Evolutionary conservation across 2,329 filamentous ascomycete species (phyloP), one percentile per base, ranked within the genome.

Genomic region (Blastomyces silverae): DNA sequence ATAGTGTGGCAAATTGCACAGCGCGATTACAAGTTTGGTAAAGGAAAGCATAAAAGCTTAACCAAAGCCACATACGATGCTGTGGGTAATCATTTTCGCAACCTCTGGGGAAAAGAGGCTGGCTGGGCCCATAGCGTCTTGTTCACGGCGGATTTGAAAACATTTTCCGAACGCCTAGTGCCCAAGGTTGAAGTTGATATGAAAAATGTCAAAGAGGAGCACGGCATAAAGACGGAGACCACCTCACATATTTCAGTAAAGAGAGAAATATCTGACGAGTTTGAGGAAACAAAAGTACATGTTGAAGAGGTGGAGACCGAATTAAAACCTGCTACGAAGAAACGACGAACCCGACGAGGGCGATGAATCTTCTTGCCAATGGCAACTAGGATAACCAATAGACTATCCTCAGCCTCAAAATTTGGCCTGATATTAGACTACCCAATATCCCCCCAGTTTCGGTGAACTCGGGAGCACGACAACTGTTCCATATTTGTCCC

Each of bases 61-160:
- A 97, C 89, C 17, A 95, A 95, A 73, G 85, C 84, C 52, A 92
- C 91, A 68, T 97, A 99, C 72, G 88, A 94, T 73, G 90, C 91
- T 0, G 87, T 99, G 17, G 94, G 90, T 0, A 90, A 96, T 68
- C 89, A 95, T 71, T 99, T 99, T 72, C 85, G 94, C 64, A 82
- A 83, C 48, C 82, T 97, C 0, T 99, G 95, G 94, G 94, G 94
- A 0, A 85, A 89, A 65, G 90, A 97, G 71, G 94, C 94, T 0
- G 94, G 94, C 0, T 99, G 95, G 95, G 94, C 95, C 11, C 94
- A 99, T 78, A 96, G 91, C 2, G 94, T 99, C 10, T 81, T 99
- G 15, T 99, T 99, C 73, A 96, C 94, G 0, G 95, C 94, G 0
- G 92, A 99, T 73, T 77, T 99, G 64, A 89, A 86, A 72, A 85